These are phyloP conservation scores for Isabelozyma pseudorhagii DNA, from an alignment of 805 yeast species.

Conservation along the genomic window DNA sequence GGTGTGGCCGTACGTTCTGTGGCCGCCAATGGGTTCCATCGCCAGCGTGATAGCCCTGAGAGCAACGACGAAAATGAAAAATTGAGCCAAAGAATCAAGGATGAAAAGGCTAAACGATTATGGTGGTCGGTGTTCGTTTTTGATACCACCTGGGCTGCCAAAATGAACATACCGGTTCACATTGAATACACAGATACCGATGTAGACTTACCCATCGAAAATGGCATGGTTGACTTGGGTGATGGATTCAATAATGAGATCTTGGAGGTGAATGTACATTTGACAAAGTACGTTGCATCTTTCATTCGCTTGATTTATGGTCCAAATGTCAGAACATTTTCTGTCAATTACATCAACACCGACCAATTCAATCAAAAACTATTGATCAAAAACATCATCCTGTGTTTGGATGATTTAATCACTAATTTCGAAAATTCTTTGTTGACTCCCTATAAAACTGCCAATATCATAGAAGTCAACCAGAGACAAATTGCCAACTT, in stretches of 20 bases:
- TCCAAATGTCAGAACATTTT: constrained; percentile 37
- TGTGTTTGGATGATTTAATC: constrained; percentile 25
- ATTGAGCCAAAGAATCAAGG: neutral
- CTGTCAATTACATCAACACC: constrained; percentile 39
- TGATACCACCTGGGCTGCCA: constrained; percentile 39
- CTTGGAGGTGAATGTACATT: constrained; percentile 36
- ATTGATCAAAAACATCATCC: constrained; percentile 27
- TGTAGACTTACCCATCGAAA: constrained; percentile 38
- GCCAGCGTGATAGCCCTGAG: constrained; percentile 16
- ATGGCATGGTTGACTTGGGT: constrained; percentile 17
- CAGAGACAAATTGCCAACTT: constrained; percentile 32
- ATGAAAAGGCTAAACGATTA: constrained; percentile 32
- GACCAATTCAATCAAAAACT: constrained; percentile 35
- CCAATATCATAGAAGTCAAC: constrained; percentile 14
- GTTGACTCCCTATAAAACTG: constrained; percentile 17
- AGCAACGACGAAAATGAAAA: neutral
- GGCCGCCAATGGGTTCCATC: constrained; percentile 35
- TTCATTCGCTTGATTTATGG: constrained; percentile 35
- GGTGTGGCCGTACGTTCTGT: constrained; percentile 40
- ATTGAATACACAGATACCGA: constrained; percentile 43
- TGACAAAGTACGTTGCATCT: constrained; percentile 36
- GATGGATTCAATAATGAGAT: constrained; percentile 28
- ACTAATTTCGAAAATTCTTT: constrained; percentile 29
- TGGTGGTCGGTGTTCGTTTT: constrained; percentile 43
- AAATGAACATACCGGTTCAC: constrained; percentile 36